Evolutionary conservation across 225 moss, liverwort and hornwort species (phyloP).

Genomic region (Bryoerythrophyllum caledonicum): DNA sequence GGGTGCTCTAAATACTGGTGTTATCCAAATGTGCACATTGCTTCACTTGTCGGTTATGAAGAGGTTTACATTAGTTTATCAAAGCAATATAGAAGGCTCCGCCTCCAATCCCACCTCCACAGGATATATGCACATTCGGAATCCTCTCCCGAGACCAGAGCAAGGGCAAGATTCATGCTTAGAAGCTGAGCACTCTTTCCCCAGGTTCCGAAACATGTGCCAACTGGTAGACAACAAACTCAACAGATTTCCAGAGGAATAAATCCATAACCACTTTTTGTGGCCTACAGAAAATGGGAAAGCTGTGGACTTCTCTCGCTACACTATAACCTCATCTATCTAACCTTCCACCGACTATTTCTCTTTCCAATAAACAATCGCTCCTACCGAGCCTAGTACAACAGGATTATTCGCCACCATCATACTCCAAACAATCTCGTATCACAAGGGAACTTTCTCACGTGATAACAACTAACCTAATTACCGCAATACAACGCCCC

Average conservation of each 20-base stretch:
- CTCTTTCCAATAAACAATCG: conserved; percentile 41
- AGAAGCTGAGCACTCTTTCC: no score
- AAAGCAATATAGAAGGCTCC: no score
- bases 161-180: no score
- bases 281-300: conserved; percentile 54
- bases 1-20: no score
- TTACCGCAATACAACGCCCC: conserved; percentile 55
- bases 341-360: conserved; percentile 24
- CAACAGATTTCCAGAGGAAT: conserved; percentile 39
- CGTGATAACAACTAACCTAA: conserved; percentile 43
- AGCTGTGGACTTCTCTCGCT: conserved; percentile 51
- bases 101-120: no score
- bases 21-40: no score
- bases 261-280: conserved; percentile 52
- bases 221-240: conserved; percentile 3
- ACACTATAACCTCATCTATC: conserved; percentile 21
- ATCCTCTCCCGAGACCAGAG: no score
- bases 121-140: no score
- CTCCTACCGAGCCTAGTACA: conserved; percentile 39
- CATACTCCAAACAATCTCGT: conserved; percentile 46
- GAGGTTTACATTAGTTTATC: no score
- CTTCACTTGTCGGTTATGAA: no score
- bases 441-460: conserved; percentile 54
- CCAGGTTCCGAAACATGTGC: no score
- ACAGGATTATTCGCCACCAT: conserved; percentile 27